These are phyloP conservation scores for Cymbopogon flexuosus DNA, from an alignment of 202 grass and related monocot genomes.

Conservation along the genomic window DNA sequence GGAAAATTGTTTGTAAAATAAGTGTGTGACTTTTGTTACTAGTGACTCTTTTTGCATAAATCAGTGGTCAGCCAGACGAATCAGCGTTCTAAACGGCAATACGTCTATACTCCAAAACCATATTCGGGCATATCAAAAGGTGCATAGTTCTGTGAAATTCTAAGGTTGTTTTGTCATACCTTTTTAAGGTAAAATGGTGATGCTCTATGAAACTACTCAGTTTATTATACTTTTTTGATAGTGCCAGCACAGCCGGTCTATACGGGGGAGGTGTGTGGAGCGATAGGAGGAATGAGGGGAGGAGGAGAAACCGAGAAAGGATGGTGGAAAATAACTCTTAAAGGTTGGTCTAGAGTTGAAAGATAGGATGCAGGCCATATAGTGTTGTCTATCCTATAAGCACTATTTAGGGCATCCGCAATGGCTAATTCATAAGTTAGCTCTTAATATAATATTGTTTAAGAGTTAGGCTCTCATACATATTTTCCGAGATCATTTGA, in stretches of 20 bases:
- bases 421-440: too few relatives aligned
- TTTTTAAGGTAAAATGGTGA: background rate
- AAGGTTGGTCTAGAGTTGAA: background rate
- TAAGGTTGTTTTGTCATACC: background rate
- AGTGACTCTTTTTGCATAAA: conserved; percentile 1
- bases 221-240: background rate
- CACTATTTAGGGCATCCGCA: too few relatives aligned
- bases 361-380: background rate
- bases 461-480: too few relatives aligned
- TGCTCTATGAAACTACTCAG: background rate
- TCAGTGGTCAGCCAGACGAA: background rate
- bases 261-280: background rate
- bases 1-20: conserved; percentile 8
- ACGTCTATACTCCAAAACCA: background rate
- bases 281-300: background rate
- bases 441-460: too few relatives aligned
- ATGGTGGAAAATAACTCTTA: background rate
- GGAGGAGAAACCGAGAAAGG: background rate
- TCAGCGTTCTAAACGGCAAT: background rate
- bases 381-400: too few relatives aligned
- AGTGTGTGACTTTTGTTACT: background rate
- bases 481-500: too few relatives aligned
- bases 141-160: background rate
- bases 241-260: background rate
- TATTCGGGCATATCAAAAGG: background rate